A percentile compares a stretch with the other conserved stretches of the same genome.
Conservation (phyloP, 2,329 filamentous ascomycete genomes). For the Colletotrichum godetiae region DNA sequence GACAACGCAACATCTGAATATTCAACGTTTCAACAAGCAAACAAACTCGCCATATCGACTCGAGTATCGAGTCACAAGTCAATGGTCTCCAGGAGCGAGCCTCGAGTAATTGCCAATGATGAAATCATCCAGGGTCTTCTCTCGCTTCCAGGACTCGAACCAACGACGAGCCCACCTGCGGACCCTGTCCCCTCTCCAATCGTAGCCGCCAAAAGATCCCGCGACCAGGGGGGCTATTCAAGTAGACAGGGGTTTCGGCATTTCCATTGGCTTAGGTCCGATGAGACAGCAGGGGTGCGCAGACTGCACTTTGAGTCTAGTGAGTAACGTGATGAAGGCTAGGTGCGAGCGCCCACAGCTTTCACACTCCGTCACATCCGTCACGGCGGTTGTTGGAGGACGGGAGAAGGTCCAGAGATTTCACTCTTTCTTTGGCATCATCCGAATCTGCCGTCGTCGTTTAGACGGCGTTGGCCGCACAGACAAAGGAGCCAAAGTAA, state of each 20-base stretch:
- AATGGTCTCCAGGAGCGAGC: constrained; percentile 11
- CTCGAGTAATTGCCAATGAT: not conserved
- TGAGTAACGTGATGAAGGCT: constrained; percentile 48
- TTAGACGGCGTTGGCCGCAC: not conserved
- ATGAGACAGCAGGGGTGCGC: constrained; percentile 42
- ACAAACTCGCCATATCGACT: not conserved
- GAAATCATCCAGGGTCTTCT: not conserved
- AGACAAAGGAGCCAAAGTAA: not conserved
- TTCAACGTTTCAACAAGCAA: not conserved
- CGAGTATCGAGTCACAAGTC: constrained; percentile 9
- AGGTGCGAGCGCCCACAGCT: constrained; percentile 40
- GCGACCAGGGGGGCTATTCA: constrained; percentile 43
- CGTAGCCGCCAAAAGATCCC: constrained; percentile 46
- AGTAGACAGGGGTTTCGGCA: constrained; percentile 44
- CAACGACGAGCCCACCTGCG: not conserved
- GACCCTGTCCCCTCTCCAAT: constrained; percentile 43
- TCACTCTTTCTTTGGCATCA: not conserved
- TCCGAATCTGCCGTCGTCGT: not conserved
- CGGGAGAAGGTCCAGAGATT: not conserved
- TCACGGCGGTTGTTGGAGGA: constrained; percentile 10
- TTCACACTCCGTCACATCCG: constrained; percentile 26
- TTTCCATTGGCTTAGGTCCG: constrained; percentile 45
- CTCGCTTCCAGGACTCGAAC: not conserved
- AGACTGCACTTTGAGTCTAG: constrained; percentile 32
- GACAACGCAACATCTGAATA: not conserved